phyloP scores from a whole-genome alignment of 1,284 basidiomycete species.

The Puccinia brachypodii region DNA sequence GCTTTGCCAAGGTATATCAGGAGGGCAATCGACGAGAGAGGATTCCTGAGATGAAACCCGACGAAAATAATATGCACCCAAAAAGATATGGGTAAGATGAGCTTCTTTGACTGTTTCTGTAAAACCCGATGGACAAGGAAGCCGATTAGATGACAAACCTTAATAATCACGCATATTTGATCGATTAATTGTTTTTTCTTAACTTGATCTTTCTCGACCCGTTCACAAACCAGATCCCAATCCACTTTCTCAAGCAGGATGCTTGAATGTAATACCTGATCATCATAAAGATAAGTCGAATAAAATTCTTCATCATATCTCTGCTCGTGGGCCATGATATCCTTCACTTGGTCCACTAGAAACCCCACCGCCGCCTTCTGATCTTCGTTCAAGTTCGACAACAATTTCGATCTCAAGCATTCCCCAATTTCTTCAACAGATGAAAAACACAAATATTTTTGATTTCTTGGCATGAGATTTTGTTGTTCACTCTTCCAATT shows the following conservation, averaged over 20 bases:
- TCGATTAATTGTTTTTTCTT: slow-evolving; percentile 2
- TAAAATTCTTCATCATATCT: slow-evolving; percentile 9
- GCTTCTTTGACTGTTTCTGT: not conserved
- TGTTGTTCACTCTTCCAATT: too few relatives aligned
- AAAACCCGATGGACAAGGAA: not conserved
- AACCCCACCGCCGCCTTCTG: not conserved
- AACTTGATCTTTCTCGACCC: slow-evolving; percentile 14
- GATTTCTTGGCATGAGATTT: too few relatives aligned
- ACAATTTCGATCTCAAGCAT: slow-evolving; percentile 14
- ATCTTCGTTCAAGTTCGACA: not conserved
- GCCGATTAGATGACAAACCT: not conserved
- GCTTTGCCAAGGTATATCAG: slow-evolving; percentile 18
- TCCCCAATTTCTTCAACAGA: slow-evolving; percentile 12
- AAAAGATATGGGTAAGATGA: not conserved
- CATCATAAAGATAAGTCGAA: slow-evolving; percentile 18
- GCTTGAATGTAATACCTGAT: not conserved
- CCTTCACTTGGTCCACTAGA: slow-evolving; percentile 20
- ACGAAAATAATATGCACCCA: not conserved
- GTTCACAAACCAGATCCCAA: slow-evolving; percentile 21
- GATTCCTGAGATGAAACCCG: not conserved
- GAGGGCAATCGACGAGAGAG: not conserved
- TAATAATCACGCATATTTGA: not conserved
- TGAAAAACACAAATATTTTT: not conserved
- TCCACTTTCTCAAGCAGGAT: not conserved
- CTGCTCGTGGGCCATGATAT: not conserved